phyloP scores from a whole-genome alignment of 768 basidiomycete species.

The Mycena olivaceomarginata region DNA sequence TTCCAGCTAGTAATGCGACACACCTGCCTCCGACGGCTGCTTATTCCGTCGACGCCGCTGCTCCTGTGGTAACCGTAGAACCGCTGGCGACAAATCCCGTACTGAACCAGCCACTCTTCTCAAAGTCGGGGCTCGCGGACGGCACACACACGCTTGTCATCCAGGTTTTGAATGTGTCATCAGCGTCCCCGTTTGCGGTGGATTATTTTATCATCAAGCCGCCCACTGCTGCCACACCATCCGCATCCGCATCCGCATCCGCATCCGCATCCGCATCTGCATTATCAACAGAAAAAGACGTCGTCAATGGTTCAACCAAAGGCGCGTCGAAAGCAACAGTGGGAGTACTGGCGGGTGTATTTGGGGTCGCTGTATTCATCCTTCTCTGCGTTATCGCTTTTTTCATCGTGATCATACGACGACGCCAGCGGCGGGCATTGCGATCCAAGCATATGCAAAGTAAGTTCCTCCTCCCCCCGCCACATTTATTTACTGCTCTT shows the following conservation, averaged over 20 bases:
- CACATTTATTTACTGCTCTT: not conserved
- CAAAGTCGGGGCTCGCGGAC: slow-evolving; percentile 50
- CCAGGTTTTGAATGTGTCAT: slow-evolving; percentile 54
- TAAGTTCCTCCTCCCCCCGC: not conserved
- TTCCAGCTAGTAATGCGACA: slow-evolving; percentile 61
- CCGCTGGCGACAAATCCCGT: slow-evolving; percentile 57
- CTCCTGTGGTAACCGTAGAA: slow-evolving; percentile 58
- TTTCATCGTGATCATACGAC: slow-evolving; percentile 40
- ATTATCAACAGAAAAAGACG: not conserved
- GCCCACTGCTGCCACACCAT: not conserved
- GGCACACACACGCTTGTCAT: slow-evolving; percentile 61
- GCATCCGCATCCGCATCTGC: slow-evolving; percentile 14
- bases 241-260: slow-evolving; percentile 28
- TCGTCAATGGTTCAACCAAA: not conserved
- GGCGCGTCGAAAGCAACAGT: slow-evolving; percentile 36
- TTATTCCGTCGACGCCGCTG: slow-evolving; percentile 60
- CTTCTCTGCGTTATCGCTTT: slow-evolving; percentile 35
- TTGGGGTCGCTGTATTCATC: slow-evolving; percentile 50
- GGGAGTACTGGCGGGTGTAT: slow-evolving; percentile 50
- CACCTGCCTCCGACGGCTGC: slow-evolving; percentile 60
- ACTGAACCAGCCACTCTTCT: slow-evolving; percentile 65
- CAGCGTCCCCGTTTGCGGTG: slow-evolving; percentile 62
- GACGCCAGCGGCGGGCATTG: slow-evolving; percentile 32
- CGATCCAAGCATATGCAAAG: slow-evolving; percentile 20
- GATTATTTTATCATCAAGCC: slow-evolving; percentile 63